Percentiles rank a stretch among this genome's conserved stretches.
These are phyloP conservation scores for Flaveria trinervia DNA, from an alignment of 129 eudicot species.

Conservation along the genomic window DNA sequence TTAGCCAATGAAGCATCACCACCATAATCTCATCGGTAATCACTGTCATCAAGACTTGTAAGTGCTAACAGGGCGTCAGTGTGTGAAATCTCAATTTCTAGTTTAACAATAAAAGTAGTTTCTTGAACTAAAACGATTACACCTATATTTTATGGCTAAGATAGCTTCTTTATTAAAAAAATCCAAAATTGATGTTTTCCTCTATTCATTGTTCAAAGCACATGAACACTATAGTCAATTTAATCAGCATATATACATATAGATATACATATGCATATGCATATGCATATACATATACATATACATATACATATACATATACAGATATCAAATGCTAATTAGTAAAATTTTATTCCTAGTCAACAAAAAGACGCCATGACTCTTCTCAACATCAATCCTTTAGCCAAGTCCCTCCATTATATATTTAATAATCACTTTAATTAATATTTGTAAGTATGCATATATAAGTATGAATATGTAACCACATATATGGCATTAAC, in stretches of 20 bases:
- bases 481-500: background rate
- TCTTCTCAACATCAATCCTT: background rate
- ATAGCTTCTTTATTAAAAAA: background rate
- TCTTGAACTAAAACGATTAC: background rate
- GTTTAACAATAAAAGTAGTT: too few relatives aligned
- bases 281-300: too few relatives aligned
- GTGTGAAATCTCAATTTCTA: too few relatives aligned
- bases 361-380: slow-evolving; percentile 20
- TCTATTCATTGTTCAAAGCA: background rate
- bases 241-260: too few relatives aligned
- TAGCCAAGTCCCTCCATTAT: background rate
- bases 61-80: too few relatives aligned
- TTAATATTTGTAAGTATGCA: background rate
- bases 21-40: too few relatives aligned
- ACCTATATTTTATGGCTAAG: background rate
- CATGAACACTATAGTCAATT: background rate
- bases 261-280: too few relatives aligned
- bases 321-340: background rate
- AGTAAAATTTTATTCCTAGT: background rate
- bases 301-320: too few relatives aligned
- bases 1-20: too few relatives aligned
- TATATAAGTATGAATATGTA: background rate
- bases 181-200: background rate
- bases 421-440: background rate
- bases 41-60: too few relatives aligned